Evolutionary conservation across 257 asterid species (phyloP).

Genomic region (Solanum paucissectum): DNA sequence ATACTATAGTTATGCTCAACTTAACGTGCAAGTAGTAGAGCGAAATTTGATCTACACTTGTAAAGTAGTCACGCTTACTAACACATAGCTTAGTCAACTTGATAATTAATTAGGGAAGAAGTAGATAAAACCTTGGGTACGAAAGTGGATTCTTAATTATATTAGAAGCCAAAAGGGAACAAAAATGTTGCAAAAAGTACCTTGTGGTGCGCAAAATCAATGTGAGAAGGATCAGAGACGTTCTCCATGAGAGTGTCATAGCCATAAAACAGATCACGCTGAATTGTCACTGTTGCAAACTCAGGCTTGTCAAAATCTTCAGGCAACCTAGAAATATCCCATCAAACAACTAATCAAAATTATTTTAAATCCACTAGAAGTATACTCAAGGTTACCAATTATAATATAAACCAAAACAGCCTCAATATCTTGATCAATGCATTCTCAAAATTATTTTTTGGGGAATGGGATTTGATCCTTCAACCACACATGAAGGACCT

Average conservation of each 20-base stretch:
- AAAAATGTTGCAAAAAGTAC: conserved; percentile 14
- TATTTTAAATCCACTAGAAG: background rate
- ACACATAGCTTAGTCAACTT: background rate
- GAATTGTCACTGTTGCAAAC: conserved; percentile 86
- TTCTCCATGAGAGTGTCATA: conserved; percentile 99
- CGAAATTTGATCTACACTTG: background rate
- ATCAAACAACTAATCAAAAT: conserved; percentile 3
- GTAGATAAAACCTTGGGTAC: background rate
- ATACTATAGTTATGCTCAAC: too few species aligned
- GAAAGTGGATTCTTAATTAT: background rate
- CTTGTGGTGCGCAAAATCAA: conserved; percentile 98
- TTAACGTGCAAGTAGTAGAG: background rate
- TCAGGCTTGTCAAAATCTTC: conserved; percentile 88
- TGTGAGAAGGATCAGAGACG: conserved; percentile 98
- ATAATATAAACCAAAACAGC: background rate
- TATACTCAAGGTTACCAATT: background rate
- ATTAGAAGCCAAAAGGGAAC: background rate
- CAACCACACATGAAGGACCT: background rate
- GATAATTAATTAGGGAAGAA: background rate
- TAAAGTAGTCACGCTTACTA: background rate
- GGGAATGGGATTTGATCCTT: background rate
- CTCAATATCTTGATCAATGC: background rate
- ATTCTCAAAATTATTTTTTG: background rate
- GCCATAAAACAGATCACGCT: conserved; percentile 88
- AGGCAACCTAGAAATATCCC: conserved; percentile 57